Evolutionary conservation across 345 rosid genomes (phyloP).

Genomic region (Rhodamnia argentea): DNA sequence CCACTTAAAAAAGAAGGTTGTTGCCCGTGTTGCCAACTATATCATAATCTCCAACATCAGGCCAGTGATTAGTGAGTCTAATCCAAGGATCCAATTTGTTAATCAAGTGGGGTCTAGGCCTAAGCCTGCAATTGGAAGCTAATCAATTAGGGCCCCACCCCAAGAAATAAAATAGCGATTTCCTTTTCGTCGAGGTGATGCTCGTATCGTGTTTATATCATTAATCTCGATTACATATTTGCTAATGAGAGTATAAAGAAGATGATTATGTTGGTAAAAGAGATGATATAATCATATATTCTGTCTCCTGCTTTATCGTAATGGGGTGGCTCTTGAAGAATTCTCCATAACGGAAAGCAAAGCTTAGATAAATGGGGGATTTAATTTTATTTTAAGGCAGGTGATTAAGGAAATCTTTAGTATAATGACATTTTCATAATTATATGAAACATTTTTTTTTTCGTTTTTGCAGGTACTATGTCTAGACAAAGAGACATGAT

Average conservation of each 20-base stretch:
- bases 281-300: constrained; percentile 19
- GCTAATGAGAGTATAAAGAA: background rate
- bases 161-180: background rate
- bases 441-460: background rate
- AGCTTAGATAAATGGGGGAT: background rate
- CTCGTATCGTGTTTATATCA: background rate
- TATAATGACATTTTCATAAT: background rate
- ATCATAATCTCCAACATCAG: background rate
- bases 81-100: background rate
- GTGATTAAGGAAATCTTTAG: background rate
- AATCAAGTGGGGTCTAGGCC: background rate
- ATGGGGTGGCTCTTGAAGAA: background rate
- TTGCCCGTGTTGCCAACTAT: background rate
- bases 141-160: background rate
- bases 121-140: background rate
- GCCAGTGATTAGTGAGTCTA: background rate
- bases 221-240: background rate
- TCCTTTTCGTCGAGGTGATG: background rate
- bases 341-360: background rate
- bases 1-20: background rate
- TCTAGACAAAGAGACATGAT: background rate
- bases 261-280: constrained; percentile 34
- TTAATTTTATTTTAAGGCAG: background rate
- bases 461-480: background rate
- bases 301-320: constrained; percentile 18